A percentile compares a stretch with the other conserved stretches of the same genome.
Evolutionary conservation across 1,284 basidiomycete genomes (phyloP).

Genomic region (Ustilago bromivora): DNA sequence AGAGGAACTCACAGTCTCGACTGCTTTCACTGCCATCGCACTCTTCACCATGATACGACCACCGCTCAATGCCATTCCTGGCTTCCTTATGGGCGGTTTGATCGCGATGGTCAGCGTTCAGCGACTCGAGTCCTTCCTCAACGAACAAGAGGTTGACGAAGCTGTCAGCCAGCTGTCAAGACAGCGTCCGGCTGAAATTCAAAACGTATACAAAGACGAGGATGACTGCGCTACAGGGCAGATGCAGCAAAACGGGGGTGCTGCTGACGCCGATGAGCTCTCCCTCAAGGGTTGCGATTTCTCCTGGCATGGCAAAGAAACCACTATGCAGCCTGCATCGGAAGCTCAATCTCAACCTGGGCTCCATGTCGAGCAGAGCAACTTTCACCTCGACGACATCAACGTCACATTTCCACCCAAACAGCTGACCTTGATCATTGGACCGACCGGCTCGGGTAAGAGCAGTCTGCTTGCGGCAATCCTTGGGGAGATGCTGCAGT

Average conservation of each 20-base stretch:
- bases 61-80: constrained; percentile 72
- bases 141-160: constrained; percentile 80
- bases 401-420: constrained; percentile 46
- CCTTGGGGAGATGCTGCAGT: constrained; percentile 59
- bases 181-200: background rate
- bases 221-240: constrained; percentile 69
- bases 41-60: constrained; percentile 55
- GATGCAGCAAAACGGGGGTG: constrained; percentile 76
- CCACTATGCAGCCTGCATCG: constrained; percentile 9
- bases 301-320: constrained; percentile 21
- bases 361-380: background rate
- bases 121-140: constrained; percentile 83
- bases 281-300: constrained; percentile 25
- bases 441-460: constrained; percentile 63
- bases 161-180: constrained; percentile 35
- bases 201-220: constrained; percentile 72
- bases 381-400: constrained; percentile 45
- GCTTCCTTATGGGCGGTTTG: constrained; percentile 50
- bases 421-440: constrained; percentile 55
- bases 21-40: constrained; percentile 59
- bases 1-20: constrained; percentile 53
- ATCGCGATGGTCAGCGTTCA: constrained; percentile 78
- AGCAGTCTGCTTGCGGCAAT: constrained; percentile 59
- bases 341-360: background rate
- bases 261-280: constrained; percentile 4